A percentile compares a stretch with the other conserved stretches of the same genome.
Conservation (phyloP, 2,329 filamentous ascomycete genomes). For the Zymoseptoria crescenta region DNA sequence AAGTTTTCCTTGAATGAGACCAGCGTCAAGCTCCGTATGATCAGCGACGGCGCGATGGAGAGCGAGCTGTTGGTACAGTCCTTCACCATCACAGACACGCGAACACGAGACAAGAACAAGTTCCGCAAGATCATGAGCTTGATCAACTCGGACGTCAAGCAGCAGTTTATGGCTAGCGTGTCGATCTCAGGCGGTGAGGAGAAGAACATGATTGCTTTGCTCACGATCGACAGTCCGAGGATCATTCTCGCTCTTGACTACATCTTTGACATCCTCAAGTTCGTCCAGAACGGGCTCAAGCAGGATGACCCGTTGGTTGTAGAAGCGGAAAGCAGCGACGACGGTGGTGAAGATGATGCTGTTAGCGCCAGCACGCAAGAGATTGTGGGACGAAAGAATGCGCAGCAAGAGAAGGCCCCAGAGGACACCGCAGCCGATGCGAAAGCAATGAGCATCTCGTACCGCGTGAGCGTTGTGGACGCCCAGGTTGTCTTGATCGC, state of each 20-base stretch:
- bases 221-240: conserved; percentile 88
- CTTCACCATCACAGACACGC: conserved; percentile 88
- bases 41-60: conserved; percentile 84
- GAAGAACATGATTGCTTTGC: conserved; percentile 75
- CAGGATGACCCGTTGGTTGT: conserved; percentile 49
- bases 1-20: conserved; percentile 93
- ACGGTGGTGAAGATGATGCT: conserved; percentile 48
- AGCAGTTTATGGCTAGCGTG: conserved; percentile 96
- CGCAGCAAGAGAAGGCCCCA: conserved; percentile 21
- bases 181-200: conserved; percentile 83
- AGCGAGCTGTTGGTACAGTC: conserved; percentile 89
- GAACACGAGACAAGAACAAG: conserved; percentile 68
- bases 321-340: conserved; percentile 46
- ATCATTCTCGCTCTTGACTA: conserved; percentile 96
- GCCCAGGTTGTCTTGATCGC: conserved; percentile 95
- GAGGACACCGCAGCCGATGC: conserved; percentile 22
- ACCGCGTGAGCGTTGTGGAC: conserved; percentile 88
- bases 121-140: conserved; percentile 98
- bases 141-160: conserved; percentile 81
- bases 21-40: conserved; percentile 82
- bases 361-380: conserved; percentile 29
- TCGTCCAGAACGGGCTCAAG: conserved; percentile 62
- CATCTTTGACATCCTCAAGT: conserved; percentile 79
- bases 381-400: conserved; percentile 18
- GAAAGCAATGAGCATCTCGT: conserved; percentile 65